Conservation (phyloP, 2,329 filamentous ascomycete species). For the Sarocladium strictum region DNA sequence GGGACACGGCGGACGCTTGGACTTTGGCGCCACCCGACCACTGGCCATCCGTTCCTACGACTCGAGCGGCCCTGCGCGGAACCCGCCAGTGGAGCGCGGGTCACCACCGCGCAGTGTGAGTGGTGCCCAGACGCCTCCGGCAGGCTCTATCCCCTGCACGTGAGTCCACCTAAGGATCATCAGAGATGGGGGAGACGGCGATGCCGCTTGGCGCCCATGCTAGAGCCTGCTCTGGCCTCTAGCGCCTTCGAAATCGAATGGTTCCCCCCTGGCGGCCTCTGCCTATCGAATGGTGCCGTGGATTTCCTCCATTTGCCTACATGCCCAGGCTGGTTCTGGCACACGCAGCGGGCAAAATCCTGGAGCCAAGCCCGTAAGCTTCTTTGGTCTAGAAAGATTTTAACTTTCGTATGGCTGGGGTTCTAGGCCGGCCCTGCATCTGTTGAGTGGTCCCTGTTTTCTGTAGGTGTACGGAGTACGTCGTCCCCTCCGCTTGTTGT, state of each 20-base stretch:
- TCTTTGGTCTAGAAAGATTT: too few species aligned
- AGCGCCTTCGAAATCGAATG: background rate
- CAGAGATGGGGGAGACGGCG: background rate
- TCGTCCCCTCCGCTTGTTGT: too few species aligned
- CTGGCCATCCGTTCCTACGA: too few species aligned
- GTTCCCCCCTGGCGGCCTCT: background rate
- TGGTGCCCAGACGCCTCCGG: constrained; percentile 7
- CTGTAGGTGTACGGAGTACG: too few species aligned
- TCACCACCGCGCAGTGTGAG: background rate
- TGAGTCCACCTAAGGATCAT: background rate
- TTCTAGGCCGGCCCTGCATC: constrained; percentile 1
- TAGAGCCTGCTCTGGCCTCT: background rate
- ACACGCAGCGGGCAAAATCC: background rate
- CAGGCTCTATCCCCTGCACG: background rate
- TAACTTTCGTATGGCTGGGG: background rate
- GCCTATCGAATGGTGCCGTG: constrained; percentile 4
- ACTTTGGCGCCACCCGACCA: constrained; percentile 3
- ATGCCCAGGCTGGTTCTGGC: background rate
- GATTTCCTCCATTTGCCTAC: background rate
- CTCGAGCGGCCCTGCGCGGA: background rate
- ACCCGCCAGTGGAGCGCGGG: background rate
- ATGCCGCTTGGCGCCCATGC: background rate
- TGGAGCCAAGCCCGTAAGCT: too few species aligned
- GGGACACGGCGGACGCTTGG: background rate
- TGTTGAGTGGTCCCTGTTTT: background rate